These are phyloP conservation scores for Citrullus mucosospermus DNA, from an alignment of 306 rosid species.

Conservation along the genomic window DNA sequence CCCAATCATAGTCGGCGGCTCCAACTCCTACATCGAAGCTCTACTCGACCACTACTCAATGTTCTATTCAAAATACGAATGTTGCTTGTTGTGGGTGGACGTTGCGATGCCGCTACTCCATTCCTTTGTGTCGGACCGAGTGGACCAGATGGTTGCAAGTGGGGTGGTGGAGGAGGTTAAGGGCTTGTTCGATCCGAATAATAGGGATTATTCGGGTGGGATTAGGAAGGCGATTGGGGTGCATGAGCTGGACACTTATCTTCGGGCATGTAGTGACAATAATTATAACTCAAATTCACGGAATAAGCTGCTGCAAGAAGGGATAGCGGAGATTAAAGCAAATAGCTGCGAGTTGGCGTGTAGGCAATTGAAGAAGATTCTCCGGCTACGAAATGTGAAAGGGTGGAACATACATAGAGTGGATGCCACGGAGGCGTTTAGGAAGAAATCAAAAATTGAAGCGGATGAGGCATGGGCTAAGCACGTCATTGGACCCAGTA, in stretches of 20 bases:
- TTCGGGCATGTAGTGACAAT: not conserved
- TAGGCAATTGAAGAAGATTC: too few species aligned
- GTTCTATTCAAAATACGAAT: constrained; percentile 39
- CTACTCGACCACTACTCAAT: constrained; percentile 38
- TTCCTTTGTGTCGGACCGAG: constrained; percentile 32
- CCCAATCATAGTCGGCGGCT: constrained; percentile 85
- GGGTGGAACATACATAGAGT: too few species aligned
- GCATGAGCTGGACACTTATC: constrained; percentile 50
- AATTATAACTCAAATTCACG: too few species aligned
- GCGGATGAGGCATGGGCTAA: too few species aligned
- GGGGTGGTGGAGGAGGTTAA: constrained; percentile 56
- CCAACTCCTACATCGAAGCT: constrained; percentile 63
- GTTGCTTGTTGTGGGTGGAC: constrained; percentile 63
- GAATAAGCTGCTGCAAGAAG: constrained; percentile 14
- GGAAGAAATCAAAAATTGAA: too few species aligned
- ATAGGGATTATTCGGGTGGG: constrained; percentile 36
- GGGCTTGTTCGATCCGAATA: constrained; percentile 24
- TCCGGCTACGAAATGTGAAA: too few species aligned
- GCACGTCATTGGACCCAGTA: too few species aligned
- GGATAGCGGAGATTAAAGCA: constrained; percentile 29
- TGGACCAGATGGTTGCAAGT: constrained; percentile 40
- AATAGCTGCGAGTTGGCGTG: too few species aligned
- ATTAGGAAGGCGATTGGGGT: constrained; percentile 68
- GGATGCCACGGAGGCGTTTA: too few species aligned
- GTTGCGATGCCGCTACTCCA: constrained; percentile 35